Base-by-base conservation (phyloP, 108 stramenopile genomes). In the Hondaea fermentalgiana region DNA sequence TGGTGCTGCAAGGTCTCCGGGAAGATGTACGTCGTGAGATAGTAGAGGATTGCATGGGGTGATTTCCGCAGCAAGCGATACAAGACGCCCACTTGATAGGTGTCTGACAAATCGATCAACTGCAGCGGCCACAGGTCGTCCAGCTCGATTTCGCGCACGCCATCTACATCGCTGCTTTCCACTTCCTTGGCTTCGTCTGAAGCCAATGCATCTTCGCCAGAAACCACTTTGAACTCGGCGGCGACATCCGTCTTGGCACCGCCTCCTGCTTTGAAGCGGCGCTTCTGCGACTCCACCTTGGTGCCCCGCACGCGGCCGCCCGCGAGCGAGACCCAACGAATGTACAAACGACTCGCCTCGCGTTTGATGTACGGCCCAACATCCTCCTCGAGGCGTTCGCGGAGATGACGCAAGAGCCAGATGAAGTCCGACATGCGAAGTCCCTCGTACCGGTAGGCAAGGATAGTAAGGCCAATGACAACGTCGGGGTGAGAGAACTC, bases 261-360 rank as follows among this genome's bases (percentile, higher is more conserved):
- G 21, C 47, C 88, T 21, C 72, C 88, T 47, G 47, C 90, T 5
- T 45, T 44, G 5, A 87, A 72, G 35, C 76, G 88, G 55, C 23
- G 47, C 5, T 23, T 23, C 10, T 89, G 59, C 51, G 60, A 51
- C 49, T 49, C 90, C 47, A 45, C 90, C 43, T 71, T 21, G 17
- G 55, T 19, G 44, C 51, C 76, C 91, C 87, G 97, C 69, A 99
- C 97, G 88, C 96, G 97, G 53, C 97, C 97, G 4, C 99, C 99
- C 25, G 98, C 96, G 21, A 93, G 93, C 87, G 96, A 96, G 5
- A 99, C 97, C 99, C 98, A 99, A 4, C 91, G 91, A 59, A 96
- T 95, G 93, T 96, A 99, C 25, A 90, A 91, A 47, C 96, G 91
- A 57, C 89, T 90, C 0, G 93, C 44, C 12, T 93, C 91, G n/a